These are phyloP conservation scores for Paramecium caudatum DNA, from an alignment of 73 alveolate genomes.

Conservation along the genomic window DNA sequence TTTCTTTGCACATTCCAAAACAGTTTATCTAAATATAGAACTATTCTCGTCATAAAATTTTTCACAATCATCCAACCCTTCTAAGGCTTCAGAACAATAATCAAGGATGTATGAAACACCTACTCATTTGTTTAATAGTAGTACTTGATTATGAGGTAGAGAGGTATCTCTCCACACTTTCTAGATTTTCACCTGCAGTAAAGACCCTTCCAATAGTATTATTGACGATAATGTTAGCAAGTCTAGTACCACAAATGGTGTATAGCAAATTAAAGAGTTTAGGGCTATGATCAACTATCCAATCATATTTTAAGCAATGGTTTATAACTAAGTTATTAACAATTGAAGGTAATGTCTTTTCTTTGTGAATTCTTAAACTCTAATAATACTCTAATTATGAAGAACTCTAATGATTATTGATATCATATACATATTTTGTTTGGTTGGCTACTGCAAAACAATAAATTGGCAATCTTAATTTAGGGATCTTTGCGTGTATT, in stretches of 20 bases:
- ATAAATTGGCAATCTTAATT: background rate
- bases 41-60: conserved; percentile 66
- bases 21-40: conserved; percentile 57
- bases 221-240: conserved; percentile 26
- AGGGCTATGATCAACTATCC: conserved; percentile 56
- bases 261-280: conserved; percentile 14
- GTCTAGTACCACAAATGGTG: conserved; percentile 27
- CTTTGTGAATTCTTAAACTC: conserved; percentile 54
- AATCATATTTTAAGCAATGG: conserved; percentile 37
- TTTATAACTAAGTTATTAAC: conserved; percentile 41
- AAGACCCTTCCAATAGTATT: conserved; percentile 50
- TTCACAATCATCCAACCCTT: conserved; percentile 61
- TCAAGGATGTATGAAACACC: conserved; percentile 67
- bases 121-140: background rate
- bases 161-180: conserved; percentile 38
- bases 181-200: conserved; percentile 54
- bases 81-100: conserved; percentile 78
- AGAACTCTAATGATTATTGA: conserved; percentile 13
- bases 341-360: conserved; percentile 28
- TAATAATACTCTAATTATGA: conserved; percentile 20
- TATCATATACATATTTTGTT: conserved; percentile 7
- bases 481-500: background rate
- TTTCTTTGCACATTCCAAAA: conserved; percentile 28
- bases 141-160: background rate
- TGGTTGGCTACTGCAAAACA: conserved; percentile 14